These are phyloP conservation scores for Oryza meridionalis DNA, from an alignment of 176 grass and related monocot genomes.

Conservation along the genomic window DNA sequence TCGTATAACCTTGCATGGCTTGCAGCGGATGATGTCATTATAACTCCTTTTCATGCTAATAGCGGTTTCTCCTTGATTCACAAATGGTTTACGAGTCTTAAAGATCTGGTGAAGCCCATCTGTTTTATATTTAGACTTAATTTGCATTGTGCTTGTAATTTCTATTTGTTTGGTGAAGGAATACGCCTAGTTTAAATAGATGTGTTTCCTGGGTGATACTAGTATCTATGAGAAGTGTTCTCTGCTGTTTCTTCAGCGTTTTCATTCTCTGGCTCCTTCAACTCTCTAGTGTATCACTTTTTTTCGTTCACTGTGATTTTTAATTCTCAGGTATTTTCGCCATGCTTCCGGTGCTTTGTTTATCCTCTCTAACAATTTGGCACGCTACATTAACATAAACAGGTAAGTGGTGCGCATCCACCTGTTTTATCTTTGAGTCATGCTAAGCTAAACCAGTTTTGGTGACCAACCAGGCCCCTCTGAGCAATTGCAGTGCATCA, in stretches of 20 bases:
- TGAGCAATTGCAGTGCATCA: background rate
- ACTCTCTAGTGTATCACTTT: conserved; percentile 3
- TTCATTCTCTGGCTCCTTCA: background rate
- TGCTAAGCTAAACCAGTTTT: conserved; percentile 7
- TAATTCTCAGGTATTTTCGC: conserved; percentile 82
- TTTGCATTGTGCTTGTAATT: background rate
- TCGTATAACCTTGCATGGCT: background rate
- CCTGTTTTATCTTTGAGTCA: conserved; percentile 22
- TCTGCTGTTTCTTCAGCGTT: background rate
- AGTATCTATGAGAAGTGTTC: background rate
- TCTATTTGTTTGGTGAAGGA: conserved; percentile 6
- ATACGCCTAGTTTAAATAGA: background rate
- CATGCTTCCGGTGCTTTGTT: conserved; percentile 91
- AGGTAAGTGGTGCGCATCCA: conserved; percentile 51
- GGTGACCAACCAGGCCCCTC: background rate
- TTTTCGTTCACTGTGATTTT: conserved; percentile 1
- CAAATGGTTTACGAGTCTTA: background rate
- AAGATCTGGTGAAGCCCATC: background rate
- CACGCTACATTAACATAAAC: conserved; percentile 90
- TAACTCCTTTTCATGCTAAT: background rate
- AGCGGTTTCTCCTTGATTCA: background rate
- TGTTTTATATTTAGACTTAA: background rate
- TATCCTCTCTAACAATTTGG: conserved; percentile 93
- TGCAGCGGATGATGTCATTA: background rate
- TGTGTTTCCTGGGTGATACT: background rate